Evolutionary conservation across 2,329 filamentous ascomycete genomes (phyloP).

Genomic region (Pseudogymnoascus sp.): DNA sequence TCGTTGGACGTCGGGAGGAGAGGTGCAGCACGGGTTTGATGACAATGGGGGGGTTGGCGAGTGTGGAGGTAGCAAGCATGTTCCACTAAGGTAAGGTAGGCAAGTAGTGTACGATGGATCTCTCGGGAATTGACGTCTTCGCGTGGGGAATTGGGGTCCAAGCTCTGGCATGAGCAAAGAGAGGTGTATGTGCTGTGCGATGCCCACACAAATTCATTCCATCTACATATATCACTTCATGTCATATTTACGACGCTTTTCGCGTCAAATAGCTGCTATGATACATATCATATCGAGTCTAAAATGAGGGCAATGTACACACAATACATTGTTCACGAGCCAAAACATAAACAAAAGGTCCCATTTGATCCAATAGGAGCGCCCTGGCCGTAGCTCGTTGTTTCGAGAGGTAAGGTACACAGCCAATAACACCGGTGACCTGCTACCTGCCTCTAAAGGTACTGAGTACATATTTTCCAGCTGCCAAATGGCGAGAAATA

Average conservation of each 20-base stretch:
- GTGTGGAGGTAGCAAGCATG: conserved; percentile 8
- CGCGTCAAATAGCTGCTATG: background rate
- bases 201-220: background rate
- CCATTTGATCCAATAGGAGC: background rate
- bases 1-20: conserved; percentile 4
- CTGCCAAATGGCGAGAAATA: background rate
- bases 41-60: conserved; percentile 7
- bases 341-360: conserved; percentile 7
- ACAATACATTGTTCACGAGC: conserved; percentile 3
- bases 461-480: background rate
- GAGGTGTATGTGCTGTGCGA: background rate
- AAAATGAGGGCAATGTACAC: background rate
- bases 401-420: conserved; percentile 6
- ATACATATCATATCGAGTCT: background rate
- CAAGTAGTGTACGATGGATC: conserved; percentile 8
- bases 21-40: conserved; percentile 5
- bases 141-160: conserved; percentile 8
- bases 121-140: conserved; percentile 7
- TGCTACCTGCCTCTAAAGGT: background rate
- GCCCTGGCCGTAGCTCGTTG: background rate
- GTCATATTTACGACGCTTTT: background rate
- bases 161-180: background rate
- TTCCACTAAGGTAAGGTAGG: conserved; percentile 8
- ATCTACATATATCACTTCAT: background rate
- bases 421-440: background rate